phyloP scores from a whole-genome alignment of 2,329 filamentous ascomycete genomes.

The Conoideocrella luteorostrata region DNA sequence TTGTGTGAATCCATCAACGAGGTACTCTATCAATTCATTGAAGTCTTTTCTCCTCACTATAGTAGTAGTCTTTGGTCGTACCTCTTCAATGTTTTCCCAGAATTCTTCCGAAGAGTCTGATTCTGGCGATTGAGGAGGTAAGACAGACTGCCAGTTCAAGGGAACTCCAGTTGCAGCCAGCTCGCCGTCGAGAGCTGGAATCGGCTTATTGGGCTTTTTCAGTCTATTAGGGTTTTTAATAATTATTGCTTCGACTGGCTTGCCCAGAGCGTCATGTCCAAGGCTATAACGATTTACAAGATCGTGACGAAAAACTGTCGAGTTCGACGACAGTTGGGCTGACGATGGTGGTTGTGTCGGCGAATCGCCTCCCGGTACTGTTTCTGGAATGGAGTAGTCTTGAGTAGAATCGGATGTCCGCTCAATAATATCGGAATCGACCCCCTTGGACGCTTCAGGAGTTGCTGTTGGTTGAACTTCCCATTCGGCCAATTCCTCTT shows the following conservation, averaged over 20 bases:
- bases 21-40: conserved; percentile 27
- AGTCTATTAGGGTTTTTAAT: conserved; percentile 33
- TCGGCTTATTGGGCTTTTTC: conserved; percentile 12
- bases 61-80: conserved; percentile 36
- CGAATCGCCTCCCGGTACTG: not conserved
- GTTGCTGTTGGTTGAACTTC: conserved; percentile 5
- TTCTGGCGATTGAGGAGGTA: conserved; percentile 20
- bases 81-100: conserved; percentile 39
- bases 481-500: conserved; percentile 10
- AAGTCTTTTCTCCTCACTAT: conserved; percentile 35
- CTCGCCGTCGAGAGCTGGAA: conserved; percentile 15
- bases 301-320: conserved; percentile 15
- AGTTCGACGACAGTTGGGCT: not conserved
- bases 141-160: conserved; percentile 25
- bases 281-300: conserved; percentile 24
- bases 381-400: not conserved
- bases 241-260: conserved; percentile 39
- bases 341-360: not conserved
- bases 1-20: conserved; percentile 40
- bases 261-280: conserved; percentile 27
- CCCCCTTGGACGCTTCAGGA: not conserved
- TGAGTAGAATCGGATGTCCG: not conserved
- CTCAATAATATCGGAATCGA: not conserved
- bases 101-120: conserved; percentile 27
- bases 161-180: conserved; percentile 8